Percentiles rank a stretch among this genome's conserved stretches.
These are phyloP conservation scores for Calonectria henricotiae DNA, from an alignment of 2,329 filamentous ascomycete species.

Conservation along the genomic window DNA sequence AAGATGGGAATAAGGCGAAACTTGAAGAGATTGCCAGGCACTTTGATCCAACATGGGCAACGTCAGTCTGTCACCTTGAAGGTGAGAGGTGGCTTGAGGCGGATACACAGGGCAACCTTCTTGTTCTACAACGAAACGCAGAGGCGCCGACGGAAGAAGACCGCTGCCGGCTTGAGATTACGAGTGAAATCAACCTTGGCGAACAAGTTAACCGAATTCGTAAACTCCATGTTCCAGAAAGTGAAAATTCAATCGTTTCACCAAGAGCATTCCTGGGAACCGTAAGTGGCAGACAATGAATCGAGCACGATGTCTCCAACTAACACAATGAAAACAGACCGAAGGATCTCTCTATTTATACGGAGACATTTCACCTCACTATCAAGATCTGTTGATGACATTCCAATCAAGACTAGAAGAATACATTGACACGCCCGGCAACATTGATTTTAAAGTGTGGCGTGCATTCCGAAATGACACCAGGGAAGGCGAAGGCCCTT, in stretches of 20 bases:
- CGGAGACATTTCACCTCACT: constrained; percentile 80
- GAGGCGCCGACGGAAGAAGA: constrained; percentile 84
- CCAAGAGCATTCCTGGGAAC: constrained; percentile 92
- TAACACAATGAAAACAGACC: constrained; percentile 68
- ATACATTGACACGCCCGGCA: constrained; percentile 78
- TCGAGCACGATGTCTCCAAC: neutral
- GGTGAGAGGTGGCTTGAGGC: constrained; percentile 85
- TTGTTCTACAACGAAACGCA: constrained; percentile 83
- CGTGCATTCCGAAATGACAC: constrained; percentile 86
- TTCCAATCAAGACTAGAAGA: constrained; percentile 82
- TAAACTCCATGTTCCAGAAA: constrained; percentile 78
- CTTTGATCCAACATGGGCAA: constrained; percentile 86
- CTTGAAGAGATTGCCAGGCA: constrained; percentile 85
- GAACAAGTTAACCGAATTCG: constrained; percentile 95
- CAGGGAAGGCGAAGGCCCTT: constrained; percentile 83
- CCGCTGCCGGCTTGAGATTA: constrained; percentile 78
- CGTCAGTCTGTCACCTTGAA: constrained; percentile 81
- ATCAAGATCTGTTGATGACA: constrained; percentile 86
- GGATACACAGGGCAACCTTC: constrained; percentile 90
- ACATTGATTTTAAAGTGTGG: constrained; percentile 84
- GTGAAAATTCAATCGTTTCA: constrained; percentile 77
- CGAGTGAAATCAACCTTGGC: constrained; percentile 87
- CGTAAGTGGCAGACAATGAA: constrained; percentile 67
- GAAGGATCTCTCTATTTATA: constrained; percentile 95
- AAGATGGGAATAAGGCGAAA: constrained; percentile 72